Evolutionary conservation across 805 yeast genomes (phyloP).

Genomic region (Candida morakotiae): DNA sequence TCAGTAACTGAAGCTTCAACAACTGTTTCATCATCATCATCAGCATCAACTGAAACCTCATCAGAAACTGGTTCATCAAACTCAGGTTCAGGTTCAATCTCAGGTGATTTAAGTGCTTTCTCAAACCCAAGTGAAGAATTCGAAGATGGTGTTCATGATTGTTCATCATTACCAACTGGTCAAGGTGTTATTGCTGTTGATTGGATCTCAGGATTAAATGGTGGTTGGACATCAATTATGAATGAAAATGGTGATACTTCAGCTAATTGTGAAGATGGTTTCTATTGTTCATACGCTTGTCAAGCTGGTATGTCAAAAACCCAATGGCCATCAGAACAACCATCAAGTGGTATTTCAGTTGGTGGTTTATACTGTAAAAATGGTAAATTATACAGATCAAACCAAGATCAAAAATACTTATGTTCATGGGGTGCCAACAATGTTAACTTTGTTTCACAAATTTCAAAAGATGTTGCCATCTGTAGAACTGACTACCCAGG

Average conservation of each 20-base stretch:
- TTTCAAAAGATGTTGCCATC: slow-evolving; percentile 68
- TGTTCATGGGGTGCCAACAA: slow-evolving; percentile 84
- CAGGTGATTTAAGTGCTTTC: slow-evolving; percentile 60
- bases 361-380: slow-evolving; percentile 88
- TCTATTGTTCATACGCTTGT: slow-evolving; percentile 96
- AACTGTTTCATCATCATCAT: slow-evolving; percentile 10
- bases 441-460: slow-evolving; percentile 65
- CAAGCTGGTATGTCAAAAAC: slow-evolving; percentile 99
- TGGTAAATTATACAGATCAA: slow-evolving; percentile 83
- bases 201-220: slow-evolving; percentile 46
- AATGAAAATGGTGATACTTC: slow-evolving; percentile 56
- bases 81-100: slow-evolving; percentile 30
- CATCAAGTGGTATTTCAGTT: slow-evolving; percentile 81
- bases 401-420: slow-evolving; percentile 56
- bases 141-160: slow-evolving; percentile 65
- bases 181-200: slow-evolving; percentile 78
- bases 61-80: slow-evolving; percentile 22
- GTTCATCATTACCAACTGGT: slow-evolving; percentile 73
- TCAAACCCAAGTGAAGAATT: slow-evolving; percentile 57
- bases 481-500: slow-evolving; percentile 99
- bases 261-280: slow-evolving; percentile 78
- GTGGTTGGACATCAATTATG: slow-evolving; percentile 82
- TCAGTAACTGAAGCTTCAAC: slow-evolving; percentile 10
- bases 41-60: slow-evolving; percentile 12
- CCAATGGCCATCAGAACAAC: slow-evolving; percentile 92